Evolutionary conservation across 495 filamentous ascomycete species (phyloP).

Genomic region (Aspergillus indologenus): DNA sequence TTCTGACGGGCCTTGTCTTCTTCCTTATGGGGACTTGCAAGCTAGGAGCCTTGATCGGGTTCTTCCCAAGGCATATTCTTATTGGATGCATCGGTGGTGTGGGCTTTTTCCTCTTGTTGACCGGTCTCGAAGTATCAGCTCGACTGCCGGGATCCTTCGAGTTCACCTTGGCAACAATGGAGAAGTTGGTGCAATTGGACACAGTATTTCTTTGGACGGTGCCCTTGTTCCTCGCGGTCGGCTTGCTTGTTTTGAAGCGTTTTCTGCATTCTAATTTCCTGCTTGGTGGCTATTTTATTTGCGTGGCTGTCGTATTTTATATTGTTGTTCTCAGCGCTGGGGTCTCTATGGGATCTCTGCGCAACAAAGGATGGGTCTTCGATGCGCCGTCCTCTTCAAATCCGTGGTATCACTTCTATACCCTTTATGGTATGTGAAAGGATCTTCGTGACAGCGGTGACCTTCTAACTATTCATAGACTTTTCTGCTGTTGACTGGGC

Average conservation of each 20-base stretch:
- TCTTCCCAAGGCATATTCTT: conserved; percentile 94
- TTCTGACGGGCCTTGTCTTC: conserved; percentile 88
- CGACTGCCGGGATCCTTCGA: conserved; percentile 78
- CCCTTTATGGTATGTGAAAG: conserved; percentile 70
- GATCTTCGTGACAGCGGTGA: not conserved
- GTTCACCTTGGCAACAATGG: conserved; percentile 71
- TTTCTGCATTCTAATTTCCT: conserved; percentile 76
- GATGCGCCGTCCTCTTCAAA: conserved; percentile 75
- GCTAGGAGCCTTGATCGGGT: conserved; percentile 87
- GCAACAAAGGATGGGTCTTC: conserved; percentile 84
- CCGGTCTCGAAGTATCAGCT: conserved; percentile 92
- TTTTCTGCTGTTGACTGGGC: conserved; percentile 73
- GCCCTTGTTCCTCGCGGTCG: conserved; percentile 70
- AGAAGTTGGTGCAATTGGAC: conserved; percentile 64
- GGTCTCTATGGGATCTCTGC: conserved; percentile 59
- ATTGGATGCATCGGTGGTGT: conserved; percentile 97
- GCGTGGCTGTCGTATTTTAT: conserved; percentile 79
- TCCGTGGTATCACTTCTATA: conserved; percentile 97
- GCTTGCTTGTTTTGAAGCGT: conserved; percentile 71
- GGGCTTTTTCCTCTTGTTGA: conserved; percentile 91
- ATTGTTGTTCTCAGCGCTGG: conserved; percentile 64
- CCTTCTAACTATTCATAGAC: conserved; percentile 43
- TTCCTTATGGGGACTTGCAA: conserved; percentile 81
- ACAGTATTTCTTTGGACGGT: conserved; percentile 80
- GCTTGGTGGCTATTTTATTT: conserved; percentile 81